Conservation (phyloP, 345 rosid genomes). For the Salix purpurea region DNA sequence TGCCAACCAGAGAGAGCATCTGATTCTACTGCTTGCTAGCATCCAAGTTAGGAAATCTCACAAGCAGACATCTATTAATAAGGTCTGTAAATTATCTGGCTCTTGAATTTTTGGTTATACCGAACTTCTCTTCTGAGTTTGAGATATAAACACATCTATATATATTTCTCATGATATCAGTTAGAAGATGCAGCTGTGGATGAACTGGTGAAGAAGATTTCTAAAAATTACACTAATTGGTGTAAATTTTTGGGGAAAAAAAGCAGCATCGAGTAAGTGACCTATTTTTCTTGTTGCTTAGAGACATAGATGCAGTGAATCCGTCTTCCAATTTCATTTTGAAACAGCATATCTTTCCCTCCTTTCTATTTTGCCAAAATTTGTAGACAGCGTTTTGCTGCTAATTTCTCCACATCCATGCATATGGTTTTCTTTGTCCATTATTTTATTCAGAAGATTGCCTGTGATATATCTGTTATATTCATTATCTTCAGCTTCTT, state of each 20-base stretch:
- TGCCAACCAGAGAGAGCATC: conserved; percentile 91
- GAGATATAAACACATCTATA: conserved; percentile 1
- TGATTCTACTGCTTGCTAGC: conserved; percentile 81
- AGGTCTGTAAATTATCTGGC: conserved; percentile 41
- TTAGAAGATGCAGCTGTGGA: conserved; percentile 66
- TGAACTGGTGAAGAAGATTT: conserved; percentile 76
- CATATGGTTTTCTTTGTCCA: not conserved
- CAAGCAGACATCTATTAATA: conserved; percentile 42
- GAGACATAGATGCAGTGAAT: not conserved
- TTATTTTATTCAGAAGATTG: not conserved
- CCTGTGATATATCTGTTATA: not conserved
- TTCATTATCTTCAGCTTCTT: conserved; percentile 12
- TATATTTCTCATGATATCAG: conserved; percentile 36
- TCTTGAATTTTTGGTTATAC: conserved; percentile 3
- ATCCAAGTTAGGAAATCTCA: conserved; percentile 50
- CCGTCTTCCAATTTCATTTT: not conserved
- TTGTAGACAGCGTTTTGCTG: not conserved
- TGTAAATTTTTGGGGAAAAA: conserved; percentile 78
- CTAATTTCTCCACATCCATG: conserved; percentile 1
- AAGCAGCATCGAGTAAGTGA: conserved; percentile 62
- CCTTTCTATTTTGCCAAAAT: not conserved
- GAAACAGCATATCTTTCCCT: not conserved
- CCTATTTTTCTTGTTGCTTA: not conserved
- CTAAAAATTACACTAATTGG: conserved; percentile 87
- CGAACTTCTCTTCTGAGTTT: conserved; percentile 8